Base-by-base conservation (phyloP, 202 grass and related monocot species). In the Eragrostis tef region DNA sequence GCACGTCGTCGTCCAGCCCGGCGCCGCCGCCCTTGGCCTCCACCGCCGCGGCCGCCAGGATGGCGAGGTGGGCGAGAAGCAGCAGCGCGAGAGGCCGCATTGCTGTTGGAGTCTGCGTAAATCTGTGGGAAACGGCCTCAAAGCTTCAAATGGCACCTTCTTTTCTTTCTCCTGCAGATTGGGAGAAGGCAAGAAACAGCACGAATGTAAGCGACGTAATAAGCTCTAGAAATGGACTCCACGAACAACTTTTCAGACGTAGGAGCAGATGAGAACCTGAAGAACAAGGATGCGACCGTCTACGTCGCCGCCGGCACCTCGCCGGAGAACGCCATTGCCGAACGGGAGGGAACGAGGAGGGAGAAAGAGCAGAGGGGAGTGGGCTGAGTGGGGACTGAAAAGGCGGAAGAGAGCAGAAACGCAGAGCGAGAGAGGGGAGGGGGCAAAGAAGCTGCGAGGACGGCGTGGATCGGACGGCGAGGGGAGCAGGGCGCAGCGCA, bases 1-100 rank as follows among this genome's bases (percentile, higher is more conserved):
- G 83, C 69, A 99, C 89, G 80, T 99, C 93, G 89, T 99, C 96
- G 81, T 84, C 82, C 65, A 99, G 77, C 22, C 93, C 80, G 6
- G 85, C 64, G 6, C 48, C 85, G 79, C 77, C 75, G 70, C 58
- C 81, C 71, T 71, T 76, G 50, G 85, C 79, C 36, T 42, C 34
- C 17, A 65, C 74, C 53, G n/a, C n/a, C n/a, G n/a, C n/a, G n/a
- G 79, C 57, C 26, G 73, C 58, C 54, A 79, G 11, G 78, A 88
- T 41, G 34, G 49, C 41, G 61, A 85, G 61, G 78, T 68, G 79
- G 73, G 74, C 53, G 7, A 81, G 69, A 25, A 85, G 12, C 17
- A 77, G 79, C 11, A 86, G 69, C 26, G 53, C 34, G 2, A 90
- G 80, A 49, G 46, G 25, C 69, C 70, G 75, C 88, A 90, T 90